These are phyloP conservation scores for Ophiocordyceps camponoti-saundersi DNA, from an alignment of 2,329 filamentous ascomycete genomes.

Conservation along the genomic window DNA sequence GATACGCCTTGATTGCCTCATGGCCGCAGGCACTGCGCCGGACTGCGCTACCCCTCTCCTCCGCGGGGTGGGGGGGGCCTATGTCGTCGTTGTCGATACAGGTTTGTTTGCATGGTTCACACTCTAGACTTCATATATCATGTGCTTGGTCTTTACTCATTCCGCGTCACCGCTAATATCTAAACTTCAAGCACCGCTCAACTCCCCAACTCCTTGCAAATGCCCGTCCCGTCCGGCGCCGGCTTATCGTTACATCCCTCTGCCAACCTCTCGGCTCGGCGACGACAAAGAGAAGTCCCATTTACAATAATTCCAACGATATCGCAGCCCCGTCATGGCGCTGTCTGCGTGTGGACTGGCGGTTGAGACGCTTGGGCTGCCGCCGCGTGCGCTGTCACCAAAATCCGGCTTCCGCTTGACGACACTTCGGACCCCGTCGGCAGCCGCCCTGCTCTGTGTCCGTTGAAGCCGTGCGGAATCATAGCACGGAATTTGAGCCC, in stretches of 20 bases:
- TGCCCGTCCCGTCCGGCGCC: constrained; percentile 7
- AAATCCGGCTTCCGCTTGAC: constrained; percentile 8
- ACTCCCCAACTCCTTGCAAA: constrained; percentile 22
- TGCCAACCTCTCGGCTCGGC: not conserved
- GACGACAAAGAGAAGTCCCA: not conserved
- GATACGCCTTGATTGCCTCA: no score
- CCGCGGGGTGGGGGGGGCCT: not conserved
- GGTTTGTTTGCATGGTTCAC: not conserved
- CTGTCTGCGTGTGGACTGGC: constrained; percentile 8
- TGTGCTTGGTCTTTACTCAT: constrained; percentile 1
- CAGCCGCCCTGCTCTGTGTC: constrained; percentile 21
- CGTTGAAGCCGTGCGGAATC: constrained; percentile 30
- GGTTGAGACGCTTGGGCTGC: constrained; percentile 3
- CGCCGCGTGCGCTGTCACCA: constrained; percentile 10
- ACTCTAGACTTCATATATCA: not conserved
- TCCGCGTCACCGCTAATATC: constrained; percentile 3
- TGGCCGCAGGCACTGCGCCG: no score
- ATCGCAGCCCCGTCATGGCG: constrained; percentile 6
- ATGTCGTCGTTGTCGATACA: not conserved
- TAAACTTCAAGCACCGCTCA: constrained; percentile 7
- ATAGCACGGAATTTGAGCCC: constrained; percentile 45
- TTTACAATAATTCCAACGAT: not conserved
- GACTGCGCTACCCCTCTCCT: not conserved
- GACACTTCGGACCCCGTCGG: constrained; percentile 10
- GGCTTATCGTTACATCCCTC: constrained; percentile 3